Base-by-base conservation (phyloP, 1,284 basidiomycete genomes). In the Moesziomyces aphidis region DNA sequence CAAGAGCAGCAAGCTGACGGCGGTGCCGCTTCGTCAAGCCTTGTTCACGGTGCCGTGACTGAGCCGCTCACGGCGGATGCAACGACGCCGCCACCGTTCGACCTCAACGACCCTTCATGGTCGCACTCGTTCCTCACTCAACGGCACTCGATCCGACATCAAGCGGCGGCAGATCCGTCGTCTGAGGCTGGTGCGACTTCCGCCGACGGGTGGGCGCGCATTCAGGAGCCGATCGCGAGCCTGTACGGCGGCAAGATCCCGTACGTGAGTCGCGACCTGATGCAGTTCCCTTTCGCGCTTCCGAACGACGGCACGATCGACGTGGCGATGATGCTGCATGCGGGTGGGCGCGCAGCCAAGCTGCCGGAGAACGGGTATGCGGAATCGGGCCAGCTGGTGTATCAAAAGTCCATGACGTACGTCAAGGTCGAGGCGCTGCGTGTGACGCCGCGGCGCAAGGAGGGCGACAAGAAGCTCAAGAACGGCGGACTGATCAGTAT, bases 401-500 rank as follows among this genome's bases (percentile, higher is more conserved):
- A 77, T 49, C 73, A 82, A 46, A 63, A 60, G 15, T 65, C 69
- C 2, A 60, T 83, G 53, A 59, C 61, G 5, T 84, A 84, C 47
- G 50, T 80, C 66, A 83, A 84, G 49, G 79, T 78, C 4, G 76
- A 80, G 44, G 83, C 82, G 19, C 62, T 79, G 13, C 74, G 83
- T 2, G 80, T 84, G 26, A 80, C 78, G 47, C 83, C 83, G 0
- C 62, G 55, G 21, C 57, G 67, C 11, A 55, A 61, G 23, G 61
- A 61, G 47, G 80, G 78, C 17, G 72, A 82, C 51, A 69, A 56
- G 47, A 54, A 56, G 52, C 53, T 77, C 23, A 77, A 77, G 54
- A 60, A 56, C 11, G 73, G 71, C 1, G 72, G 73, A 4, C 49
- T 67, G 48, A 54, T 80, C 34, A 77, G 72, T 46, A 87, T 94